Evolutionary conservation across 257 asterid species (phyloP).

Genomic region (Marsdenia floribunda): DNA sequence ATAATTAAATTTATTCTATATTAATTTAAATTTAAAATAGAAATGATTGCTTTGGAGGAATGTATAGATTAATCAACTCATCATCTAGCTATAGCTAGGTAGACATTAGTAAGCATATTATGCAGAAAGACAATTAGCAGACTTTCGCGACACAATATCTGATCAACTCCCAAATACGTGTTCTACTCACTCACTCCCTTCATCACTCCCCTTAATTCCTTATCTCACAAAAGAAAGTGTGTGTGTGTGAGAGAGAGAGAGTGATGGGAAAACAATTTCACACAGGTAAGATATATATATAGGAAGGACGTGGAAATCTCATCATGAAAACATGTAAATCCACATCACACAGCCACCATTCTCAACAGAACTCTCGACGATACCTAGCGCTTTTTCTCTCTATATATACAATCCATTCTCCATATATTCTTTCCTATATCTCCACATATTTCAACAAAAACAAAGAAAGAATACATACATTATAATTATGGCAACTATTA

Average conservation of each 20-base stretch:
- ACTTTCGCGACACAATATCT: not conserved
- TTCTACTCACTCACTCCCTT: slow-evolving; percentile 15
- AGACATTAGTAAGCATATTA: not conserved
- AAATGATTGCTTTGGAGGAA: no score
- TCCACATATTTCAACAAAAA: not conserved
- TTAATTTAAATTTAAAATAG: no score
- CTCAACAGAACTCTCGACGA: not conserved
- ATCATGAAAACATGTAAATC: slow-evolving; percentile 12
- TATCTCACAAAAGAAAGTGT: not conserved
- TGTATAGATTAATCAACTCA: no score
- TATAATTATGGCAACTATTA: not conserved
- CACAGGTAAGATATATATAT: not conserved
- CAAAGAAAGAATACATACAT: not conserved
- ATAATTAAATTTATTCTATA: no score
- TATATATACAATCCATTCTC: slow-evolving; percentile 25
- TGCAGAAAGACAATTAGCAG: not conserved
- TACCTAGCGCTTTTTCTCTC: not conserved
- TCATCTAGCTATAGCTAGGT: no score
- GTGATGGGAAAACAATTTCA: not conserved
- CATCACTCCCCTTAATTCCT: not conserved
- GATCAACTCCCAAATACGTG: slow-evolving; percentile 24
- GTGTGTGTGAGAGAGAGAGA: not conserved
- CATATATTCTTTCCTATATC: slow-evolving; percentile 2
- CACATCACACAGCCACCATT: slow-evolving; percentile 5
- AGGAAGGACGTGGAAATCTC: slow-evolving; percentile 30